These are phyloP conservation scores for Lachancea meyersii DNA, from an alignment of 805 yeast species.

Conservation along the genomic window DNA sequence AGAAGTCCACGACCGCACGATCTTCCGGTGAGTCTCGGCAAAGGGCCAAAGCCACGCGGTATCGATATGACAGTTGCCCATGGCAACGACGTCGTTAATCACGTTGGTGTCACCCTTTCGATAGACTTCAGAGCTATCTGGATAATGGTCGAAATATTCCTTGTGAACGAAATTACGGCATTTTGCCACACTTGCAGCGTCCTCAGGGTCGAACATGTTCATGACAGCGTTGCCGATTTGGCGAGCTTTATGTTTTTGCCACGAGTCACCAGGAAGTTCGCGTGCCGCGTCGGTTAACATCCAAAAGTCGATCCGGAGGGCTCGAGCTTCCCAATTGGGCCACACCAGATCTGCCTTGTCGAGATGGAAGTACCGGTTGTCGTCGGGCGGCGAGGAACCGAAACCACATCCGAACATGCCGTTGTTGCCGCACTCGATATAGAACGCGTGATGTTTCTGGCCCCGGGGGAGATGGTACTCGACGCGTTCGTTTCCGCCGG, in stretches of 20 bases:
- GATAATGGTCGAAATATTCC: constrained; percentile 54
- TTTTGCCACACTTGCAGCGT: constrained; percentile 47
- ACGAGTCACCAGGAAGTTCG: constrained; percentile 64
- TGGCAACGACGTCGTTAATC: constrained; percentile 61
- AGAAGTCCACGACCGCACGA: constrained; percentile 92
- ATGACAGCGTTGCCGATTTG: constrained; percentile 75
- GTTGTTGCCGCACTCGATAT: constrained; percentile 86
- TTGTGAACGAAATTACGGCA: constrained; percentile 63
- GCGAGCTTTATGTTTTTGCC: constrained; percentile 82
- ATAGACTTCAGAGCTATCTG: constrained; percentile 62
- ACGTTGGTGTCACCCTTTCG: constrained; percentile 35
- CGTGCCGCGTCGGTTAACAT: constrained; percentile 87
- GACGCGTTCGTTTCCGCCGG: constrained; percentile 77
- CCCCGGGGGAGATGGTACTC: constrained; percentile 62
- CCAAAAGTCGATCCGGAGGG: constrained; percentile 75
- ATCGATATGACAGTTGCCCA: constrained; percentile 95
- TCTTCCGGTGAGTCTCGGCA: constrained; percentile 89
- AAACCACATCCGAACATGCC: constrained; percentile 84
- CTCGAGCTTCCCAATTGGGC: constrained; percentile 76
- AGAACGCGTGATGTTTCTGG: constrained; percentile 56
- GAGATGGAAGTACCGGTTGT: constrained; percentile 64
- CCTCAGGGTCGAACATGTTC: constrained; percentile 72
- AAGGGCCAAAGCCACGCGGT: constrained; percentile 99
- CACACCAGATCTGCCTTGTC: constrained; percentile 68
- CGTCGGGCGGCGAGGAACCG: constrained; percentile 60